Base-by-base conservation (phyloP, 768 basidiomycete genomes). In the Boletus patriciae region DNA sequence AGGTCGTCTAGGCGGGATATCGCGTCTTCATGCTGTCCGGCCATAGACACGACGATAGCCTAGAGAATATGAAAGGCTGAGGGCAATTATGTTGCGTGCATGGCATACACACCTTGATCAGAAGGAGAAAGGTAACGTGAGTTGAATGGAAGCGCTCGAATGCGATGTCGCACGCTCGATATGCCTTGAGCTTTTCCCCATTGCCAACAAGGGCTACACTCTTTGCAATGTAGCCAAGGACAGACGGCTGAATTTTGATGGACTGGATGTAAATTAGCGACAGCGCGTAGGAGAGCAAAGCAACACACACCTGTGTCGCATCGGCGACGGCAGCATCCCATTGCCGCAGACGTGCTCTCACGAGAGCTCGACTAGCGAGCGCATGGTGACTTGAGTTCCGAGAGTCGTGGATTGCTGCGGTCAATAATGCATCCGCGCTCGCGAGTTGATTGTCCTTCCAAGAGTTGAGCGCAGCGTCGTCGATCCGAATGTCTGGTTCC, bases 181-280 rank as follows among this genome's bases (percentile, higher is more conserved):
- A 46, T 34, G 9, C 52, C 13, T 41, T 12, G 6, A 27, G 10
- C 8, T 4, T 46, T 33, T 36, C 8, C 0, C 48, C 52, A 7
- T 40, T 54, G 12, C 36, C 2, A 5, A 50, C 13, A 18, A 31
- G 40, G 9, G 55, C 41, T 6, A 46, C 7, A 21, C 55, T 51
- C 29, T 40, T 56, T 27, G 57, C 52, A 6, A 59, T 50, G 15
- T 46, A 31, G 3, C 52, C 57, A 29, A 59, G 46, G 25, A 40
- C n/a, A 6, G 57, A 59, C 0, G 36, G 44, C 9, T 41, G 47
- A 1, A 40, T 41, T 29, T 41, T 12, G 7, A 59, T 23, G 3
- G 52, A 54, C 57, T 58, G 31, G 37, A 10, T 6, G 25, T 37
- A 11, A 25, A 37, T 29, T 45, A 21, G 16, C 13, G 12, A 37